Conservation (phyloP, 2,329 filamentous ascomycete genomes). For the Alternaria alternata region DNA sequence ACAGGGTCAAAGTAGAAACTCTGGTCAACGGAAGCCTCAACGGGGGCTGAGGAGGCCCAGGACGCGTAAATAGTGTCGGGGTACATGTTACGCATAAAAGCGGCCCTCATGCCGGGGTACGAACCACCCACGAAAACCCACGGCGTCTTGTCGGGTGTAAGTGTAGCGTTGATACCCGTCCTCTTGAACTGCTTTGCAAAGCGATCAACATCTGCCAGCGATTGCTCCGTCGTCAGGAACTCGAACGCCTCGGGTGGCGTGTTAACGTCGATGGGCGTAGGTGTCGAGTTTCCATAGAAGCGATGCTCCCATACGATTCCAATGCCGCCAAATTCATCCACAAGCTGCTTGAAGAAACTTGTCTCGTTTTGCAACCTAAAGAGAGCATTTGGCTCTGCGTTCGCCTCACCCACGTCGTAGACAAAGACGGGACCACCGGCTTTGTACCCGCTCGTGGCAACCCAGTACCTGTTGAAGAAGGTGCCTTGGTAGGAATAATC, state of each 20-base stretch:
- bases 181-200: constrained; percentile 53
- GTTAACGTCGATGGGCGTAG: constrained; percentile 41
- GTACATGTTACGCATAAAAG: constrained; percentile 51
- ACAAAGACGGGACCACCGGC: constrained; percentile 50
- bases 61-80: constrained; percentile 50
- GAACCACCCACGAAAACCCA: constrained; percentile 52
- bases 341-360: constrained; percentile 47
- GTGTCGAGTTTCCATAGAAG: constrained; percentile 54
- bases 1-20: constrained; percentile 61
- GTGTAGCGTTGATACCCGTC: constrained; percentile 42
- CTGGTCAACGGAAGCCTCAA: constrained; percentile 60
- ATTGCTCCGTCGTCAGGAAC: constrained; percentile 52
- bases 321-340: constrained; percentile 48
- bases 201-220: constrained; percentile 51
- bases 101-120: constrained; percentile 51
- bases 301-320: constrained; percentile 54
- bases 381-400: constrained; percentile 39
- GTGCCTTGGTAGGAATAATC: constrained; percentile 30
- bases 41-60: constrained; percentile 50
- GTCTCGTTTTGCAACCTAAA: constrained; percentile 40
- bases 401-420: constrained; percentile 48
- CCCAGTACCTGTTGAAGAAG: constrained; percentile 52
- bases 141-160: constrained; percentile 48
- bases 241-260: constrained; percentile 46
- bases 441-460: constrained; percentile 43